phyloP scores from a whole-genome alignment of 1,284 basidiomycete genomes.

The Puccinia sorghi region DNA sequence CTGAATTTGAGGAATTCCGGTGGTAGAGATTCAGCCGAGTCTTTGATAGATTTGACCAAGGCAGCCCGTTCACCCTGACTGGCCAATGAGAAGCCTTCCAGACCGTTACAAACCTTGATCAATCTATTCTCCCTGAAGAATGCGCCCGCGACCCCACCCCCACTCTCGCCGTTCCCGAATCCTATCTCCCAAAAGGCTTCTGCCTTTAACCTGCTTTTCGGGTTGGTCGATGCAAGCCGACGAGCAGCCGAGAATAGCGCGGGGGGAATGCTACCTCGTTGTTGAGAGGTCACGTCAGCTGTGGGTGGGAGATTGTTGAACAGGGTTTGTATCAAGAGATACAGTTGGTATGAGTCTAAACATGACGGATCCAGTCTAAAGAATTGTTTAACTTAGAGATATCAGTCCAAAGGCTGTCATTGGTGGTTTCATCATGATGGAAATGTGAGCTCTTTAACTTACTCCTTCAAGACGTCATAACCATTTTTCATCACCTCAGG shows the following conservation, averaged over 20 bases:
- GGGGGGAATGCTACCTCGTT: slow-evolving; percentile 73
- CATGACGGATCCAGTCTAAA: slow-evolving; percentile 70
- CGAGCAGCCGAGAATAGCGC: slow-evolving; percentile 79
- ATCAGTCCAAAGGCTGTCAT: slow-evolving; percentile 25
- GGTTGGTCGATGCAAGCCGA: slow-evolving; percentile 82
- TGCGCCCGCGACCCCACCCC: slow-evolving; percentile 61
- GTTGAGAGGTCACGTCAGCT: slow-evolving; percentile 59
- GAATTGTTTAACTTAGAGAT: background rate
- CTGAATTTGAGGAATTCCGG: slow-evolving; percentile 81
- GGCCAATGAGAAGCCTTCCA: slow-evolving; percentile 83
- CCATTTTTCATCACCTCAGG: slow-evolving; percentile 91
- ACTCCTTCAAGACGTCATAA: slow-evolving; percentile 82
- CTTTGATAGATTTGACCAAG: slow-evolving; percentile 65
- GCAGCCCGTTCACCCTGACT: slow-evolving; percentile 75
- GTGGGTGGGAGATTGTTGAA: slow-evolving; percentile 71
- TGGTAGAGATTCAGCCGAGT: slow-evolving; percentile 77
- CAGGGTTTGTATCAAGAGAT: slow-evolving; percentile 75
- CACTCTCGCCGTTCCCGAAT: slow-evolving; percentile 35
- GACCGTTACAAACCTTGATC: slow-evolving; percentile 77
- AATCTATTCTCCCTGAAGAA: slow-evolving; percentile 85
- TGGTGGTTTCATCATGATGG: background rate
- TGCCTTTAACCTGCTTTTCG: slow-evolving; percentile 73
- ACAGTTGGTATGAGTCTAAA: slow-evolving; percentile 81
- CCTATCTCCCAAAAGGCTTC: slow-evolving; percentile 70
- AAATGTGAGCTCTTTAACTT: slow-evolving; percentile 56